These are phyloP conservation scores for Marchantia polymorpha DNA, from an alignment of 225 moss, liverwort and hornwort genomes.

Conservation along the genomic window DNA sequence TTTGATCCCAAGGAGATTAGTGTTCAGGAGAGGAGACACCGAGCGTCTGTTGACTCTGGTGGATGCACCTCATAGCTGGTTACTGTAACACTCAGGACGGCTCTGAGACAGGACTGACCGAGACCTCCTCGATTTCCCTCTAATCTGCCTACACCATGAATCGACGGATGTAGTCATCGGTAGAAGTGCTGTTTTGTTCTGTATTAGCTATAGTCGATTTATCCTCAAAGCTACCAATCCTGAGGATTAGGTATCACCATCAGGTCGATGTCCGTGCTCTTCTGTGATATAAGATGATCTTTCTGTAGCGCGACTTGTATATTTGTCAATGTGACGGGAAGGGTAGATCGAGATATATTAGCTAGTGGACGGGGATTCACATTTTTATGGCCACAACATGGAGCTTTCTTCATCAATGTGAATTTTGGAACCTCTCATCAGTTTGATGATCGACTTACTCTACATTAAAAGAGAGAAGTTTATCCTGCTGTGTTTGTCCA, in stretches of 20 bases:
- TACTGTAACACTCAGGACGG: not conserved
- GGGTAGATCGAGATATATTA: no score
- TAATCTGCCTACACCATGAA: not conserved
- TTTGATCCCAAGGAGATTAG: constrained; percentile 91
- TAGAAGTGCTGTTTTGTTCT: not conserved
- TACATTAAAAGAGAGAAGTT: no score
- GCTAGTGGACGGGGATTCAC: no score
- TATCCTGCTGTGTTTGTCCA: no score
- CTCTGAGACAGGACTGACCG: not conserved
- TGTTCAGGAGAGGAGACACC: constrained; percentile 86
- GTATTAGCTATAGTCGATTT: not conserved
- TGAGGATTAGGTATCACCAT: not conserved
- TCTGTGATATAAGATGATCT: constrained; percentile 6
- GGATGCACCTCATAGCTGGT: constrained; percentile 69
- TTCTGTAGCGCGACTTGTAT: constrained; percentile 21
- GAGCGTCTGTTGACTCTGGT: constrained; percentile 57
- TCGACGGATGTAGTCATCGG: not conserved
- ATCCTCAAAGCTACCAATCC: not conserved
- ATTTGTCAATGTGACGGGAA: constrained; percentile 9
- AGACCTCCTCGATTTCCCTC: not conserved
- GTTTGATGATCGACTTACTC: no score
- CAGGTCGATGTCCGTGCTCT: constrained; percentile 5
- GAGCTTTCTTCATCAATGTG: no score
- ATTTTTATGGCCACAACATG: no score
- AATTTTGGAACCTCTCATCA: no score